Conservation (phyloP, 73 alveolate genomes). For the Halteria grandinella region DNA sequence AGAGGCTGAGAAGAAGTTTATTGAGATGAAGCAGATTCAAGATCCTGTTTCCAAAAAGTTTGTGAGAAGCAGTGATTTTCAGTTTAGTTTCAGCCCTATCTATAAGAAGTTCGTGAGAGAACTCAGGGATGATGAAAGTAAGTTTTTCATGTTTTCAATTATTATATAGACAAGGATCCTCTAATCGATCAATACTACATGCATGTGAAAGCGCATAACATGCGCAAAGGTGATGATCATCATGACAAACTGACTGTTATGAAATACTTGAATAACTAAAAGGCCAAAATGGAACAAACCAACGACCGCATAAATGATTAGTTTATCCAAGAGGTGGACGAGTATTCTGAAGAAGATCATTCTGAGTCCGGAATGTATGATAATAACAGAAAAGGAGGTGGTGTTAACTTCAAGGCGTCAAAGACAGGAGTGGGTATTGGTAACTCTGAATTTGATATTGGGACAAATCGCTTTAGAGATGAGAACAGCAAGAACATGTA, state of each 20-base stretch:
- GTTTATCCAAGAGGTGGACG: slow-evolving; percentile 46
- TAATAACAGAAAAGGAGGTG: slow-evolving; percentile 20
- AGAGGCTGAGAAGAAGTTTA: neutral
- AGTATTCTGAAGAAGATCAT: slow-evolving; percentile 44
- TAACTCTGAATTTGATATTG: too few relatives aligned
- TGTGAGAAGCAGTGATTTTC: slow-evolving; percentile 17
- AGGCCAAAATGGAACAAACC: slow-evolving; percentile 12
- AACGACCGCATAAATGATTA: slow-evolving; percentile 39
- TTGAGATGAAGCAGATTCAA: neutral
- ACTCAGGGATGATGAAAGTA: slow-evolving; percentile 58
- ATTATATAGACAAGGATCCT: slow-evolving; percentile 22
- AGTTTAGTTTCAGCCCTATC: slow-evolving; percentile 48
- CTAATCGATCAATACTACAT: neutral
- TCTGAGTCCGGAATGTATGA: slow-evolving; percentile 23
- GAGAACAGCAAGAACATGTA: slow-evolving; percentile 16
- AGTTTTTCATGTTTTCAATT: neutral
- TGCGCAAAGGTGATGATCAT: slow-evolving; percentile 26
- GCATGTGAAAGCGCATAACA: slow-evolving; percentile 26
- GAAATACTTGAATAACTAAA: slow-evolving; percentile 31
- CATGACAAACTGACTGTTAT: slow-evolving; percentile 22
- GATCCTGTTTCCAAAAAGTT: neutral
- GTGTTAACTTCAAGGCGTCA: too few relatives aligned
- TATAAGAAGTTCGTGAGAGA: slow-evolving; percentile 52
- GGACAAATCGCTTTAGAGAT: too few relatives aligned
- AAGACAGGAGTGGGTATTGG: too few relatives aligned